phyloP scores from a whole-genome alignment of 176 grass and related monocot genomes.

The Eremochloa ophiuroides region DNA sequence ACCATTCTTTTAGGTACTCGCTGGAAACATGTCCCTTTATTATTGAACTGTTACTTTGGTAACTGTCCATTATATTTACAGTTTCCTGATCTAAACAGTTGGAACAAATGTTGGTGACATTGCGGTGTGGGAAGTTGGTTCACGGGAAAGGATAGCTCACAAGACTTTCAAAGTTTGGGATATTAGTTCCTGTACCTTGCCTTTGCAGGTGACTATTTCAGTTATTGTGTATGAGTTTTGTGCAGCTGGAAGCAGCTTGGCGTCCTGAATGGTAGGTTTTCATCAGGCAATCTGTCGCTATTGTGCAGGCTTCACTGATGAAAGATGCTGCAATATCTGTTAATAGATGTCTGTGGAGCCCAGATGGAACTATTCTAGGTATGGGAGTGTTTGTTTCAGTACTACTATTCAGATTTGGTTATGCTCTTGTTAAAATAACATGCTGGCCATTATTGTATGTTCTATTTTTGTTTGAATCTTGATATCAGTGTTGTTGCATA shows the following conservation, averaged over 20 bases:
- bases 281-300: conserved; percentile 5
- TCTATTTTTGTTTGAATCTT: conserved; percentile 5
- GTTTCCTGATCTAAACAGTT: conserved; percentile 48
- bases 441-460: background rate
- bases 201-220: conserved; percentile 68
- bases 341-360: conserved; percentile 97
- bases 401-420: background rate
- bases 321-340: conserved; percentile 98
- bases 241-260: conserved; percentile 14
- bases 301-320: conserved; percentile 78
- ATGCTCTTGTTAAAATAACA: background rate
- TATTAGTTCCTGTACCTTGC: conserved; percentile 63
- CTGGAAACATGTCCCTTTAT: background rate
- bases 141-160: conserved; percentile 90
- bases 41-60: conserved; percentile 21
- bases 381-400: conserved; percentile 13
- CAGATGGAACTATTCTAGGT: conserved; percentile 95
- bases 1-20: conserved; percentile 91
- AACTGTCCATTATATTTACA: conserved; percentile 20
- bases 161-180: conserved; percentile 99
- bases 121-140: conserved; percentile 96
- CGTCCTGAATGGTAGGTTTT: conserved; percentile 3
- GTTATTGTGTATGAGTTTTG: conserved; percentile 15
- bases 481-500: background rate
- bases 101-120: conserved; percentile 99